Evolutionary conservation across 148 eudicot species (phyloP).

Genomic region (Heliosperma pusillum): DNA sequence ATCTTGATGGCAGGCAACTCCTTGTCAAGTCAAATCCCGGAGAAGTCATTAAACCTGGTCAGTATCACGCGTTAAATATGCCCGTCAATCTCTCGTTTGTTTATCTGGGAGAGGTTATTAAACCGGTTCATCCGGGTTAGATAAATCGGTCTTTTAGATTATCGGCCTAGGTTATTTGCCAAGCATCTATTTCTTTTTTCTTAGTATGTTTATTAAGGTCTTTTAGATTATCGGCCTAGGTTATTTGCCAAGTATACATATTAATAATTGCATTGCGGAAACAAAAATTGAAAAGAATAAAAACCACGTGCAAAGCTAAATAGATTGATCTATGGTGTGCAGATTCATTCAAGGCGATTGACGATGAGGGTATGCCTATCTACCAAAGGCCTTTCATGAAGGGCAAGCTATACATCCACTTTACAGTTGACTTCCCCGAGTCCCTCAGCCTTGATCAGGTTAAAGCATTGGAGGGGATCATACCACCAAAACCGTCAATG

Average conservation of each 20-base stretch:
- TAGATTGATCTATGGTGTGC: slow-evolving; percentile 13
- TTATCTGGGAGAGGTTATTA: slow-evolving; percentile 70
- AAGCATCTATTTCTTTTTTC: no score
- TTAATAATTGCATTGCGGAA: no score
- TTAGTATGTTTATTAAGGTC: no score
- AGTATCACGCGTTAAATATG: no score
- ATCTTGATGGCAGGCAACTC: slow-evolving; percentile 61
- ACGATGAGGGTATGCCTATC: slow-evolving; percentile 79
- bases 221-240: no score
- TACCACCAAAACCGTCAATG: slow-evolving; percentile 42
- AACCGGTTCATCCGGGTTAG: slow-evolving; percentile 65
- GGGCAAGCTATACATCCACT: slow-evolving; percentile 68
- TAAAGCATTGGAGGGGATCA: slow-evolving; percentile 41
- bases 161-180: no score
- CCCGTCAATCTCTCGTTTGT: no score
- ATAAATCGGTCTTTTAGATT: no score
- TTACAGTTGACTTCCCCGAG: slow-evolving; percentile 60
- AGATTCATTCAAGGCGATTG: slow-evolving; percentile 73
- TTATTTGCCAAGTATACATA: no score
- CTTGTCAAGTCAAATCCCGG: slow-evolving; percentile 63
- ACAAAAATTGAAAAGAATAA: no score
- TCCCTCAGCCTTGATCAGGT: slow-evolving; percentile 47
- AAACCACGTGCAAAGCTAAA: no score
- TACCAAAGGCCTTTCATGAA: slow-evolving; percentile 77
- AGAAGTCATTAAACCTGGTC: slow-evolving; percentile 71